phyloP scores from a whole-genome alignment of 2,329 filamentous ascomycete genomes.

The Didymella glomerata region DNA sequence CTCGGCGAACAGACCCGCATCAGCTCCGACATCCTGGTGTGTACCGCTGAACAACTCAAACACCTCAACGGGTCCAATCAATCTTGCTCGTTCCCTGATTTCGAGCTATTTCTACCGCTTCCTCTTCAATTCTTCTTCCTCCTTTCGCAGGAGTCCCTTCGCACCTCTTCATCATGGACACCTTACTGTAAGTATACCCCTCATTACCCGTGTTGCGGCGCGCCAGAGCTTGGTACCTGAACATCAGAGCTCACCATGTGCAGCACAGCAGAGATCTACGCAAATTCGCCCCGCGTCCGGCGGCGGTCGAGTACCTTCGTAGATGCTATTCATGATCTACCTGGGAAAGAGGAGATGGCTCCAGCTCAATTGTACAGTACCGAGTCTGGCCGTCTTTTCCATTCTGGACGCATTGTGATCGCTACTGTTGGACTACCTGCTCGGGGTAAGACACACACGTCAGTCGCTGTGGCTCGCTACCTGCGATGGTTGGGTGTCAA shows the following conservation, averaged over 20 bases:
- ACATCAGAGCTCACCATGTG: constrained; percentile 29
- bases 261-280: constrained; percentile 90
- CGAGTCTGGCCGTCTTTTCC: constrained; percentile 95
- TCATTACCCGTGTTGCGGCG: constrained; percentile 21
- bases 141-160: constrained; percentile 11
- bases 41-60: constrained; percentile 25
- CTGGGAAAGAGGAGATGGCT: constrained; percentile 83
- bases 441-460: constrained; percentile 97
- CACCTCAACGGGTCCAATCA: constrained; percentile 27
- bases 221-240: background rate
- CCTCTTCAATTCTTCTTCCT: constrained; percentile 17
- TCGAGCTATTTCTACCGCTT: constrained; percentile 10
- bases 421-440: constrained; percentile 95
- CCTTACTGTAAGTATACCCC: constrained; percentile 64
- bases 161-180: constrained; percentile 61
- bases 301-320: constrained; percentile 95
- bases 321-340: constrained; percentile 94
- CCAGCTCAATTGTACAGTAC: constrained; percentile 98
- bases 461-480: constrained; percentile 93
- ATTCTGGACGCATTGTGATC: constrained; percentile 96
- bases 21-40: constrained; percentile 28
- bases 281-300: constrained; percentile 87
- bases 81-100: constrained; percentile 14
- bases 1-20: constrained; percentile 31
- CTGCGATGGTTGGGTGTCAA: constrained; percentile 97